Evolutionary conservation across 176 grass and related monocot species (phyloP).

Genomic region (Oryza brachyantha): DNA sequence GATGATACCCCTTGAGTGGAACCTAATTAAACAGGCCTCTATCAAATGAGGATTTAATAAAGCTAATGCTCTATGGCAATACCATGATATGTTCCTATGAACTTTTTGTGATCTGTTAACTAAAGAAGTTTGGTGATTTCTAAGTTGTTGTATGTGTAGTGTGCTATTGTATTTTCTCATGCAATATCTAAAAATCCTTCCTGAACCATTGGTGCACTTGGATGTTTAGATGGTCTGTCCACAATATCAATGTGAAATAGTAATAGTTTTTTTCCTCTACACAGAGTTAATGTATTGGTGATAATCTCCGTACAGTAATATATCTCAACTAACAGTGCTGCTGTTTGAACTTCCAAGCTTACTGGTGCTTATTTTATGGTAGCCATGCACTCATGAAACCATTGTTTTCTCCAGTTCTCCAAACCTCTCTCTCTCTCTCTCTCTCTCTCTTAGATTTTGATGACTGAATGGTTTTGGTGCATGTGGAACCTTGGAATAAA

Average conservation of each 20-base stretch:
- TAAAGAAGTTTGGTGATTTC: neutral
- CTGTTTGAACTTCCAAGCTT: neutral
- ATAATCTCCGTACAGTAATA: neutral
- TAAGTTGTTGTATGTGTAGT: neutral
- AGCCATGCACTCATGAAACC: neutral
- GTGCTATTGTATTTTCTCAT: neutral
- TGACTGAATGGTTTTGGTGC: neutral
- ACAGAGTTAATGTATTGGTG: neutral
- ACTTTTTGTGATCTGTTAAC: neutral
- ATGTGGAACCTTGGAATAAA: neutral
- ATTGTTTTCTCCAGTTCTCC: neutral
- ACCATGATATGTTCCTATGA: slow-evolving; percentile 2
- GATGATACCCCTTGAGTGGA: neutral
- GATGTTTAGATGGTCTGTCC: neutral
- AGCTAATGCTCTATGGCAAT: neutral
- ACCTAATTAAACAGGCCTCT: neutral
- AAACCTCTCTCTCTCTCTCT: too few relatives aligned
- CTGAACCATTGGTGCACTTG: neutral
- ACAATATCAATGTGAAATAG: neutral
- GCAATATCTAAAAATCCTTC: neutral
- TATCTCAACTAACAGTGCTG: neutral
- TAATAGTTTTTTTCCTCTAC: neutral
- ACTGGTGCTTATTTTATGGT: too few relatives aligned
- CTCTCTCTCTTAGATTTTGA: neutral
- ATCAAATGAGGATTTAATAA: neutral